Conservation (phyloP, 2,329 filamentous ascomycete genomes). For the Pseudocercospora macadamiae region DNA sequence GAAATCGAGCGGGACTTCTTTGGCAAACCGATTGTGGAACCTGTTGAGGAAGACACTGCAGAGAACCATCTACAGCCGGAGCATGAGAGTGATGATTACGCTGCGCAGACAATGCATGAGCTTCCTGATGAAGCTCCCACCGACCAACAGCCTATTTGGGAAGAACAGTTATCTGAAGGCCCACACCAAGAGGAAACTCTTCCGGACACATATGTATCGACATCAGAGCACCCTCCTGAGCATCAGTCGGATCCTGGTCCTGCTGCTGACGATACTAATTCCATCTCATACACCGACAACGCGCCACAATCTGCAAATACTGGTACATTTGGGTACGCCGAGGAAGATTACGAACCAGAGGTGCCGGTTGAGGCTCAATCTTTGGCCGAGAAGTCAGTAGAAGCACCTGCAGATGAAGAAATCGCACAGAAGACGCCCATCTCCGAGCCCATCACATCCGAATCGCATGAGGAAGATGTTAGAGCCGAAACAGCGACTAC, state of each 20-base stretch:
- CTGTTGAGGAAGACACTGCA: neutral
- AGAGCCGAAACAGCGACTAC: too few species aligned
- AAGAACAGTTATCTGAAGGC: neutral
- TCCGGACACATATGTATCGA: neutral
- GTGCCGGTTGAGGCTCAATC: neutral
- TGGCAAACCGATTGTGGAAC: too few species aligned
- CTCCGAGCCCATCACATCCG: too few species aligned
- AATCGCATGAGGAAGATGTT: too few species aligned
- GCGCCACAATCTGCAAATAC: neutral
- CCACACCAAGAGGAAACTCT: neutral
- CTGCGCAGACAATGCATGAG: neutral
- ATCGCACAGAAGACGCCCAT: neutral
- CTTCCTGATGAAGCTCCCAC: constrained; percentile 1
- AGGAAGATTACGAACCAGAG: neutral
- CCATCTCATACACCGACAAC: neutral
- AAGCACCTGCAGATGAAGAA: neutral
- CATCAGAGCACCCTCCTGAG: neutral
- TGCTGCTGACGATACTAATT: neutral
- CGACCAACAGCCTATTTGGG: neutral
- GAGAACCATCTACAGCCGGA: constrained; percentile 1
- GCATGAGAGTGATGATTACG: constrained; percentile 5
- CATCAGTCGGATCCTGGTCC: neutral
- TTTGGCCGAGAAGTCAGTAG: too few species aligned
- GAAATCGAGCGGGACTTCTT: too few species aligned
- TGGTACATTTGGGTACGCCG: neutral